Evolutionary conservation across 1,139 yeast genomes (phyloP).

Genomic region (Taphrina deformans): DNA sequence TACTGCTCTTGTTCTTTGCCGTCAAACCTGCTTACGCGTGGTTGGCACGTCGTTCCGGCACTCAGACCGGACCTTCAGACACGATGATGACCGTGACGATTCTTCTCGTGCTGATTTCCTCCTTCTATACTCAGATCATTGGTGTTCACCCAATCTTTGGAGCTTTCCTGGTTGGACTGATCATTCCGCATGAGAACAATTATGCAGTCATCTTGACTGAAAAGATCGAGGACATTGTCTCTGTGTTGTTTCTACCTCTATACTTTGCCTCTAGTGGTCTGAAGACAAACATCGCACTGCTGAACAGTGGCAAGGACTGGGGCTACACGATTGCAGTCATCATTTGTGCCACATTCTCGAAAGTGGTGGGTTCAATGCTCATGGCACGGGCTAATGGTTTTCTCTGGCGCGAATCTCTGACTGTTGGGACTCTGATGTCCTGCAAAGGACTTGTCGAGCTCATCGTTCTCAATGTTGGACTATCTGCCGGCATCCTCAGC

Average conservation of each 20-base stretch:
- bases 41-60: constrained; percentile 54
- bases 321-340: constrained; percentile 70
- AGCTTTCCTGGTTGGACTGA: constrained; percentile 72
- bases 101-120: constrained; percentile 59
- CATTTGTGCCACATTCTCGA: constrained; percentile 64
- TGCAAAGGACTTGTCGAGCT: constrained; percentile 72
- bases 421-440: constrained; percentile 81
- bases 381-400: constrained; percentile 64
- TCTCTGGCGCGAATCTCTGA: constrained; percentile 67
- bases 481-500: constrained; percentile 65
- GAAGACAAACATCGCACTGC: constrained; percentile 62
- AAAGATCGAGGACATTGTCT: constrained; percentile 73
- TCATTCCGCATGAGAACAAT: constrained; percentile 75
- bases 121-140: constrained; percentile 75
- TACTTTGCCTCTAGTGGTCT: constrained; percentile 79
- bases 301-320: constrained; percentile 70
- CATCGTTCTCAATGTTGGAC: constrained; percentile 72
- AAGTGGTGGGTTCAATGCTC: constrained; percentile 63
- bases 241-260: constrained; percentile 67
- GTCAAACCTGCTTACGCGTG: constrained; percentile 54
- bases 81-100: constrained; percentile 59
- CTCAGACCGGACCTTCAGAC: constrained; percentile 65
- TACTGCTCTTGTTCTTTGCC: constrained; percentile 58
- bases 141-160: constrained; percentile 84
- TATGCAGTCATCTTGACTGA: constrained; percentile 68